These are phyloP conservation scores for Erigeron philadelphicus DNA, from an alignment of 140 eudicot genomes.

Conservation along the genomic window DNA sequence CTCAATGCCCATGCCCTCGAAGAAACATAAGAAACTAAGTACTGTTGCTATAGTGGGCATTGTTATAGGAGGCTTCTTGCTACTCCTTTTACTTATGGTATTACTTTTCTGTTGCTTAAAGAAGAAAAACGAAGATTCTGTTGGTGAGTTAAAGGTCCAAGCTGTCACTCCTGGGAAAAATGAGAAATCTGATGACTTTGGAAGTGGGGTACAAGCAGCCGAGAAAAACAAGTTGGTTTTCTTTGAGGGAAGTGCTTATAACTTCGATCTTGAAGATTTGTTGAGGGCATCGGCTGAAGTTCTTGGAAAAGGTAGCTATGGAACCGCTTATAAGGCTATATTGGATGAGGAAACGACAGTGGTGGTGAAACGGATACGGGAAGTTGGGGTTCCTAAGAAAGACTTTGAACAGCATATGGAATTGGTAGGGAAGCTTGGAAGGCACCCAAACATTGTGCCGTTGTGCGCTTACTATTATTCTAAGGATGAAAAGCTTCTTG, in stretches of 20 bases:
- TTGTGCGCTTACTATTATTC: conserved; percentile 73
- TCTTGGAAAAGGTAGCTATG: conserved; percentile 82
- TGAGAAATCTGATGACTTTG: conserved; percentile 73
- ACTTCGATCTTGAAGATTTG: conserved; percentile 82
- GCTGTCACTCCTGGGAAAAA: conserved; percentile 42
- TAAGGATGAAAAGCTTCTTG: conserved; percentile 91
- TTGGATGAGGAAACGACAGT: conserved; percentile 72
- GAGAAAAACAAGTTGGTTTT: conserved; percentile 77
- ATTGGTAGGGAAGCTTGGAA: conserved; percentile 48
- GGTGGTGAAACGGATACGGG: conserved; percentile 73
- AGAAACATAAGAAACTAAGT: conserved; percentile 35
- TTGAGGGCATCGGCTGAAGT: conserved; percentile 92
- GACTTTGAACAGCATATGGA: conserved; percentile 93
- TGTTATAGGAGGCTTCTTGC: conserved; percentile 40
- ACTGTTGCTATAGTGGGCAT: conserved; percentile 48
- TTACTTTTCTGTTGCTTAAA: conserved; percentile 39
- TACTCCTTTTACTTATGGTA: conserved; percentile 34
- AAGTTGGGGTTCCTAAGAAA: conserved; percentile 57
- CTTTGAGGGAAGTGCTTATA: conserved; percentile 59
- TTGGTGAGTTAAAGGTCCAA: conserved; percentile 44
- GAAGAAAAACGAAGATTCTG: conserved; percentile 34
- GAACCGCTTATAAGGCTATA: conserved; percentile 79
- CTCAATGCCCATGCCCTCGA: conserved; percentile 18
- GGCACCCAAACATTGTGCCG: conserved; percentile 66
- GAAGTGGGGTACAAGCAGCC: conserved; percentile 84